phyloP scores from a whole-genome alignment of 2,329 filamentous ascomycete genomes.

The Pestalotiopsis sp. region DNA sequence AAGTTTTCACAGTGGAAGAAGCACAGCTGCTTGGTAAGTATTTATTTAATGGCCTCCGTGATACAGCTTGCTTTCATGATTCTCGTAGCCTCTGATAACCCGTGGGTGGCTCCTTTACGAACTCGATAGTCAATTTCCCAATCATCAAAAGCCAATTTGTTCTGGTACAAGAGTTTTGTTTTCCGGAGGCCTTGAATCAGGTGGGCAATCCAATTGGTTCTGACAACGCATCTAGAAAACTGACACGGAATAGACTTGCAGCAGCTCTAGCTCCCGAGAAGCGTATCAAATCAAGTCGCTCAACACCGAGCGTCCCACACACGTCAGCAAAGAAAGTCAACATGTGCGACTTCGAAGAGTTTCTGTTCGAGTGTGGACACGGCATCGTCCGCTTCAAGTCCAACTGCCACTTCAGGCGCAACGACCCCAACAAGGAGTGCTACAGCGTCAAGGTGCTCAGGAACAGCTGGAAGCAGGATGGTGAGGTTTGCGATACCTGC shows the following conservation, averaged over 20 bases:
- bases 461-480: slow-evolving; percentile 57
- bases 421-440: slow-evolving; percentile 71
- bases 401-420: slow-evolving; percentile 76
- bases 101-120: too few species aligned
- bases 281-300: too few species aligned
- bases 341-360: slow-evolving; percentile 76
- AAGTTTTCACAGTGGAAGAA: not conserved
- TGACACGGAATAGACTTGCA: too few species aligned
- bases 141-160: too few species aligned
- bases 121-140: too few species aligned
- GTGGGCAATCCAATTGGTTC: too few species aligned
- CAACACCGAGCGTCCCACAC: not conserved
- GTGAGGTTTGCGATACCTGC: slow-evolving; percentile 55
- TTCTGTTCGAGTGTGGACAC: slow-evolving; percentile 68
- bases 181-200: too few species aligned
- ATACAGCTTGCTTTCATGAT: not conserved
- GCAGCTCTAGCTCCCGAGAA: too few species aligned
- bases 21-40: not conserved
- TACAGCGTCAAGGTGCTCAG: slow-evolving; percentile 67
- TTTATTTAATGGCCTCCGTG: too few species aligned
- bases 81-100: too few species aligned
- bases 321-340: slow-evolving; percentile 19
- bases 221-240: too few species aligned
- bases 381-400: slow-evolving; percentile 61
- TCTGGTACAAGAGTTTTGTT: too few species aligned